phyloP scores from a whole-genome alignment of 148 eudicot species.

The Arctostaphylos glauca region DNA sequence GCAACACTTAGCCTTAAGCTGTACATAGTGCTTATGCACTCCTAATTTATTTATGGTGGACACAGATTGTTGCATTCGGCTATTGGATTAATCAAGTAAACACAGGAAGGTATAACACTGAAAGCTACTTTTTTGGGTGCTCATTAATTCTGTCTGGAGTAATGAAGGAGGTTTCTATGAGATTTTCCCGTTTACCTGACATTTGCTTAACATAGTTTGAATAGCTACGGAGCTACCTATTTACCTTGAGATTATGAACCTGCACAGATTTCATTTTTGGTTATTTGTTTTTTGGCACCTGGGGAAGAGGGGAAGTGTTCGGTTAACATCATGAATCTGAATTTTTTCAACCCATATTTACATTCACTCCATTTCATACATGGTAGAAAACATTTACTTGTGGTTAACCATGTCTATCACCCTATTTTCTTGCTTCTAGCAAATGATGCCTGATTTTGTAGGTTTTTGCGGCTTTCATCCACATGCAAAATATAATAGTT shows the following conservation, averaged over 20 bases:
- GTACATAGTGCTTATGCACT: background rate
- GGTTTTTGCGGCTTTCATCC: background rate
- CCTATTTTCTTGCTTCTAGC: background rate
- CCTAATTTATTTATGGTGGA: background rate
- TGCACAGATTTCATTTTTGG: background rate
- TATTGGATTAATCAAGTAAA: background rate
- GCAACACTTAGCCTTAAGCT: background rate
- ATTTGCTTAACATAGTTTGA: background rate
- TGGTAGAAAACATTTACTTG: background rate
- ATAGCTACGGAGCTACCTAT: background rate
- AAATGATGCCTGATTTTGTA: slow-evolving; percentile 13
- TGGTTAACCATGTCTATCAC: background rate
- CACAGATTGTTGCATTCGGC: background rate
- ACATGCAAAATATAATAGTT: background rate
- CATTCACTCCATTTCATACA: background rate
- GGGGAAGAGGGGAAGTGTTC: background rate
- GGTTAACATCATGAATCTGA: background rate
- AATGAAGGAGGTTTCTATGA: background rate
- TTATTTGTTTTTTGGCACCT: background rate
- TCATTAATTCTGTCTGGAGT: background rate
- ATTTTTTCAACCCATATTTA: background rate
- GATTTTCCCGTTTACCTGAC: background rate
- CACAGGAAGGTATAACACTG: background rate
- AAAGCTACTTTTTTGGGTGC: background rate
- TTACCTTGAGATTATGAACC: background rate